phyloP scores from a whole-genome alignment of 768 basidiomycete genomes.

The Wakefieldia striispora region DNA sequence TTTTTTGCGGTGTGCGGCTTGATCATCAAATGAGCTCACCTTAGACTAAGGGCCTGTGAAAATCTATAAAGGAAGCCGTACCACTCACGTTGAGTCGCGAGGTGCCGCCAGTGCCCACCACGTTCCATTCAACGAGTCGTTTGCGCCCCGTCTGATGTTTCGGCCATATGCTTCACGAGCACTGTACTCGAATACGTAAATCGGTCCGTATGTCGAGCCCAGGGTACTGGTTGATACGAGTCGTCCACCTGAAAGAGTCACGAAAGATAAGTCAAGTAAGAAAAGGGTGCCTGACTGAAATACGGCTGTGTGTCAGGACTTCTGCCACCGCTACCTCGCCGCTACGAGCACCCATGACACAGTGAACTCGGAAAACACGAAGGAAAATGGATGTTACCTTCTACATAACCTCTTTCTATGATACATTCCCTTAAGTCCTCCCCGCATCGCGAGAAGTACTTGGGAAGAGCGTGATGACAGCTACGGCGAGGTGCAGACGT shows the following conservation, averaged over 20 bases:
- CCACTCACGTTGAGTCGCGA: conserved; percentile 58
- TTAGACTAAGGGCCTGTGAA: background rate
- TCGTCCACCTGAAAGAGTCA: conserved; percentile 47
- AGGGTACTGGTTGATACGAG: conserved; percentile 55
- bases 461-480: too few species aligned
- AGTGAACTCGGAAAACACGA: too few species aligned
- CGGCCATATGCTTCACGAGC: conserved; percentile 65
- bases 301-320: too few species aligned
- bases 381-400: conserved; percentile 56
- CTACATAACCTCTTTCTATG: conserved; percentile 83
- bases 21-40: background rate
- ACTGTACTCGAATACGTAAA: conserved; percentile 59
- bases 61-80: background rate
- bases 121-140: conserved; percentile 69
- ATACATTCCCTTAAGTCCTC: conserved; percentile 95
- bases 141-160: conserved; percentile 48
- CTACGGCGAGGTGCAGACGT: too few species aligned
- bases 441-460: conserved; percentile 79
- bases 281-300: too few species aligned
- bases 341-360: too few species aligned
- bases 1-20: conserved; percentile 4
- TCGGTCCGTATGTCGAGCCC: conserved; percentile 59
- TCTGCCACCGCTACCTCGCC: too few species aligned
- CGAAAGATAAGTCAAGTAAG: background rate
- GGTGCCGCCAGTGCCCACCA: conserved; percentile 86